Evolutionary conservation across 1,139 yeast species (phyloP).

Genomic region (Sugiyamaella neomexicana): DNA sequence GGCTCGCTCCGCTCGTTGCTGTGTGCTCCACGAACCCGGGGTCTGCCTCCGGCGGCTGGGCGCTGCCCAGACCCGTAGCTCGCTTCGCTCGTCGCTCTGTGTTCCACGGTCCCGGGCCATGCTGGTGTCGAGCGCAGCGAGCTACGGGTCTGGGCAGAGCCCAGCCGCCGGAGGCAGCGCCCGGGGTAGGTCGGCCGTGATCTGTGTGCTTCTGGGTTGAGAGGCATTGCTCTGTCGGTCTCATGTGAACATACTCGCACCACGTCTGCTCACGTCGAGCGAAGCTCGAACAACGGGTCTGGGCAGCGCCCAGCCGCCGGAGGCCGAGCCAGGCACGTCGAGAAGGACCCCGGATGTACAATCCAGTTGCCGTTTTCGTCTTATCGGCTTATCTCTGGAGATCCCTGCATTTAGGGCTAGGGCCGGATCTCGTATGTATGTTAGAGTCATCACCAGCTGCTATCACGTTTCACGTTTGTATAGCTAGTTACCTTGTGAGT

Average conservation of each 20-base stretch:
- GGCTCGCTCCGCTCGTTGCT: not conserved
- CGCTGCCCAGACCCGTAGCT: not conserved
- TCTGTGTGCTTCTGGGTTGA: too few species aligned
- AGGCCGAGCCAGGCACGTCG: not conserved
- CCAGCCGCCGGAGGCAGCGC: not conserved
- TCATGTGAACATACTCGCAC: too few species aligned
- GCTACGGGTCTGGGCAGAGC: conserved; percentile 1
- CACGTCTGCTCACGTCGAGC: too few species aligned
- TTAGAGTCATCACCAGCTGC: not conserved
- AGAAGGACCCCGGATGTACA: not conserved
- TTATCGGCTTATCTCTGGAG: too few species aligned
- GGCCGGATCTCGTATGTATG: not conserved
- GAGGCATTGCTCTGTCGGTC: too few species aligned
- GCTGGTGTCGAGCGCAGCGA: not conserved
- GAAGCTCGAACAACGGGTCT: too few species aligned
- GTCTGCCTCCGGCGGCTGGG: conserved; percentile 2
- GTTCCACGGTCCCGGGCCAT: too few species aligned
- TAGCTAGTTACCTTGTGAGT: too few species aligned
- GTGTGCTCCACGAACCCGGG: too few species aligned
- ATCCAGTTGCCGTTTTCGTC: not conserved
- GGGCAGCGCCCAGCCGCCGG: too few species aligned
- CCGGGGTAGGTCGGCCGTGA: not conserved
- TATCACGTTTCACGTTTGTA: too few species aligned
- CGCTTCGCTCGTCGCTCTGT: not conserved
- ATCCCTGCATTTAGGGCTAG: not conserved